Base-by-base conservation (phyloP, 805 yeast species). In the Pichia pseudocactophila region DNA sequence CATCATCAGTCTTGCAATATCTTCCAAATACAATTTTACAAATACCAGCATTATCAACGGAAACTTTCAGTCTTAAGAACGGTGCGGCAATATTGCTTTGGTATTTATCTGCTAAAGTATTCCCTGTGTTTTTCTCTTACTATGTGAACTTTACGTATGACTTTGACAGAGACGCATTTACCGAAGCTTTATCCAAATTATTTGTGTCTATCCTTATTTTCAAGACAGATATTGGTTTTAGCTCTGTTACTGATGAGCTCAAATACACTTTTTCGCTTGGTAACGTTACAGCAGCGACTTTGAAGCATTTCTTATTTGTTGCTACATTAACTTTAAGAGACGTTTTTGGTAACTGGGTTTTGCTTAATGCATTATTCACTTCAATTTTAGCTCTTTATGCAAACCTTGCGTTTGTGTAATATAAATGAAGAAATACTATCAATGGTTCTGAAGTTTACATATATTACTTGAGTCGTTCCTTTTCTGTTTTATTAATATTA, bases 91-190 rank as follows among this genome's bases (percentile, higher is more conserved):
- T 68, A 8, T 10, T 49, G 11, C 47, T 62, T 34, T 75, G 80
- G 80, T 39, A 51, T n/a, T 30, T 65, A 5, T 52, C 61, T 37
- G 59, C 76, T 7, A 54, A 70, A 33, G 46, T 58, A 7, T 41
- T 68, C 26, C 81, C 81, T 32, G 55, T 62, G 45, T 27, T 64
- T 33, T 50, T 61, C 30, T 69, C 78, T 15, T 75, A 71, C 59
- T 75, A 71, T 59, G 51, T 75, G 51, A 75, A 75, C 59, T 75
- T 75, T 56, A 62, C 78, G 53, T 58, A 72, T 51, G 73, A 73
- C 55, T 73, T 73, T 53, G 66, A 61, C 31, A 66, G 66, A 59
- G 81, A 75, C 56, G 80, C 80, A 27, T 71, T 73, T 48, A 59
- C 70, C 41, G 70, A 67, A 53, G 62, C 74, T 15, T 58, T 74